Base-by-base conservation (phyloP, 116 monocot species). In the Trichopus zeylanicus region DNA sequence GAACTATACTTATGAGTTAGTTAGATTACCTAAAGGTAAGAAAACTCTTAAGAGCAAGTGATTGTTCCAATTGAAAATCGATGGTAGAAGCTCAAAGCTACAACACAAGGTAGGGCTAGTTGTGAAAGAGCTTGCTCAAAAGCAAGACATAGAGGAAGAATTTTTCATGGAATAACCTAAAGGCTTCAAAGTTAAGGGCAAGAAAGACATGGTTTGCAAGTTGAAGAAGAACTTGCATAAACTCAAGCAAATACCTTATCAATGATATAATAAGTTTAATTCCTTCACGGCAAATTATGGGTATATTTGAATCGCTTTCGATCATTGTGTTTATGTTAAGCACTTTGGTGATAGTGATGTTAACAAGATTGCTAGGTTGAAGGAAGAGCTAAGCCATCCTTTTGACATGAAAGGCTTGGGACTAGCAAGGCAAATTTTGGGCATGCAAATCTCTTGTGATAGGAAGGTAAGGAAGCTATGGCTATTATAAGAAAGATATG, bases 181-280 rank as follows among this genome's bases (percentile, higher is more conserved):
- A 11, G 34, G 38, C 26, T 64, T 53, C 15, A 25, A 23, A 10
- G 38, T 25, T 12, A 26, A 59, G 34, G 37, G 24, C 20, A 59
- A 59, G 21, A 38, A 59, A 12, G 2, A 59, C 9, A 37, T 59
- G 25, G 38, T 57, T 23, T 59, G 33, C 26, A 59, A 59, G 38
- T 21, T 59, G 25, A 59, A 59, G 25, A 59, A 59, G 22, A 59
- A 38, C 22, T 25, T 59, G 13, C 39, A 59, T 25, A 38, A 21
- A 10, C 38, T 38, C 19, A 31, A 59, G 24, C 33, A 59, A 35
- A 25, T 24, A 22, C 38, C 38, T 3, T 0, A 24, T 0, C 22
- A 59, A 35, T 59, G 59, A 38, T 59, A 59, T 25, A 59, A 38
- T 5, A 59, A 39, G 38, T 59, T 59, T 59, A 38, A 38, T 9